phyloP scores from a whole-genome alignment of 345 rosid species.

The Hypericum androsaemum region DNA sequence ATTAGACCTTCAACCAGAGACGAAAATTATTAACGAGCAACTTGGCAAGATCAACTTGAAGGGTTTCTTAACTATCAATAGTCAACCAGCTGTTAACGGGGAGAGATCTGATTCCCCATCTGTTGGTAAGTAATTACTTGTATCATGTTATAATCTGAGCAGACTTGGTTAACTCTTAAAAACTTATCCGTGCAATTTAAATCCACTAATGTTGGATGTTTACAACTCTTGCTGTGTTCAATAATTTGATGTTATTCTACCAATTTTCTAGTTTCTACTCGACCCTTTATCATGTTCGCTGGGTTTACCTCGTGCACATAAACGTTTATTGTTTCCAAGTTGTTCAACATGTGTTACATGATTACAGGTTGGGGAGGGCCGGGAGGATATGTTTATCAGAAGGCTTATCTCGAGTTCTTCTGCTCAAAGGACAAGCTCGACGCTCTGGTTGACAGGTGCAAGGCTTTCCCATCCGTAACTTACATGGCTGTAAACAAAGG shows the following conservation, averaged over 20 bases:
- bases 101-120: conserved; percentile 71
- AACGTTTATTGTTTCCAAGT: background rate
- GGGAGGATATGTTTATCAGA: conserved; percentile 92
- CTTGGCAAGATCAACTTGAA: conserved; percentile 75
- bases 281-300: no score
- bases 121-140: conserved; percentile 47
- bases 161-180: background rate
- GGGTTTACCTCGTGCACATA: no score
- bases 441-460: conserved; percentile 56
- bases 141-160: background rate
- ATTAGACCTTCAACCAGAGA: conserved; percentile 87
- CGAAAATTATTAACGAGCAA: conserved; percentile 75
- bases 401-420: conserved; percentile 93
- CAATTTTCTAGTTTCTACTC: no score
- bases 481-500: conserved; percentile 66
- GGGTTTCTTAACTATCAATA: conserved; percentile 88
- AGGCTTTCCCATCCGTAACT: conserved; percentile 44
- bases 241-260: no score
- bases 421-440: conserved; percentile 66
- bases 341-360: background rate
- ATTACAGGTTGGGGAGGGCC: conserved; percentile 95
- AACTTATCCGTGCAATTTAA: no score
- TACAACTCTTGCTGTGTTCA: no score
- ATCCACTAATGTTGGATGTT: no score
- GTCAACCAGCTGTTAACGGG: conserved; percentile 92